Percentiles rank a stretch among this genome's conserved stretches.
Evolutionary conservation across 2,329 filamentous ascomycete genomes (phyloP).

Genomic region (Colletotrichum orbiculare): DNA sequence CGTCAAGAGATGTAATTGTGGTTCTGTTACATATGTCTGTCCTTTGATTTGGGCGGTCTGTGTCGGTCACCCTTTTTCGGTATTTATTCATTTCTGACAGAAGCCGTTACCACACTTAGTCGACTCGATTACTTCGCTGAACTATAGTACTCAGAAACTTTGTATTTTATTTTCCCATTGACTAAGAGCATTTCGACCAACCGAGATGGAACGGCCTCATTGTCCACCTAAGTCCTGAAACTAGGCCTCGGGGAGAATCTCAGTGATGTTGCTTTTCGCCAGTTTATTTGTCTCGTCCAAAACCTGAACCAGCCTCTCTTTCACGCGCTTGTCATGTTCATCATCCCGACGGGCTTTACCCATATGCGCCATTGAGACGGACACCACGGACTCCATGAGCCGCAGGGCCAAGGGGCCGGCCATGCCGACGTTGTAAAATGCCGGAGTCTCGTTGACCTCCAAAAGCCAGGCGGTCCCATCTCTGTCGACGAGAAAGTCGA

Average conservation of each 20-base stretch:
- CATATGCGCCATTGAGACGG: conserved; percentile 49
- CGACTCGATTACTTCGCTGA: too few species aligned
- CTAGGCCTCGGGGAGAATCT: conserved; percentile 41
- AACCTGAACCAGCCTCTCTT: conserved; percentile 41
- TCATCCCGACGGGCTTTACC: conserved; percentile 35
- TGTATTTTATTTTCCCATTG: too few species aligned
- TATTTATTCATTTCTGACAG: too few species aligned
- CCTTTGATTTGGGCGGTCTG: too few species aligned
- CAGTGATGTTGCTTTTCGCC: conserved; percentile 44
- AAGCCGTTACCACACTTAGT: too few species aligned
- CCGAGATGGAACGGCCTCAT: too few species aligned
- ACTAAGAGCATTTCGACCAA: background rate
- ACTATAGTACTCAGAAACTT: too few species aligned
- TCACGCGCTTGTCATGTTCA: conserved; percentile 28
- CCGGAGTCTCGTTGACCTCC: conserved; percentile 52
- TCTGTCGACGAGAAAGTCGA: conserved; percentile 50
- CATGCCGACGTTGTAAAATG: conserved; percentile 49
- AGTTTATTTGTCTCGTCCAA: conserved; percentile 43
- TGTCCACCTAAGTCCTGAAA: too few species aligned
- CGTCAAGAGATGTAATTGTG: too few species aligned
- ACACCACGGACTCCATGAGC: conserved; percentile 50
- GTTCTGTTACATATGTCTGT: too few species aligned
- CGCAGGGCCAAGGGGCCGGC: conserved; percentile 47
- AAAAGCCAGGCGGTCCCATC: conserved; percentile 48
- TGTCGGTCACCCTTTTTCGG: too few species aligned